A percentile compares a stretch with the other conserved stretches of the same genome.
Evolutionary conservation across 1,284 basidiomycete species (phyloP).

Genomic region (Coniferiporia weirii): DNA sequence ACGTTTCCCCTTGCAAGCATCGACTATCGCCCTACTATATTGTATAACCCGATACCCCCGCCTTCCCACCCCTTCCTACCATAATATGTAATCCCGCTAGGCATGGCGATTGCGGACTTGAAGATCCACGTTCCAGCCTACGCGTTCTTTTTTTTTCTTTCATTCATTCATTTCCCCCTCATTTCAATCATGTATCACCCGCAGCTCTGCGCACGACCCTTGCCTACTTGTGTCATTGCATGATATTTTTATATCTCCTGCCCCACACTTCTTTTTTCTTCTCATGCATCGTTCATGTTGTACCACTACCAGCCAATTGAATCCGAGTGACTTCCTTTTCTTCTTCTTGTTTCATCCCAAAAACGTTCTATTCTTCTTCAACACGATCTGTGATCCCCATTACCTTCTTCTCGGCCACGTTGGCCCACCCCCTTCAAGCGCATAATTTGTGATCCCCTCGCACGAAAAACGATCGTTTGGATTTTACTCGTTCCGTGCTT

Average conservation of each 20-base stretch:
- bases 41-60: background rate
- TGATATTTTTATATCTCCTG: background rate
- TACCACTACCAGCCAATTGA: conserved; percentile 1
- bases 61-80: background rate
- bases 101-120: background rate
- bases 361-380: background rate
- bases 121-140: background rate
- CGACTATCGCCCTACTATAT: background rate
- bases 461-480: background rate
- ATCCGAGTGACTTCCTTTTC: background rate
- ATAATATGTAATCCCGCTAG: background rate
- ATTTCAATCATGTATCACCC: background rate
- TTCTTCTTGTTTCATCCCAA: background rate
- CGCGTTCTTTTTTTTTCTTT: background rate
- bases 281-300: background rate
- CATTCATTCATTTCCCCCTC: background rate
- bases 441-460: background rate
- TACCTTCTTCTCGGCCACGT: background rate
- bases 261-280: background rate
- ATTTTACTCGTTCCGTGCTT: background rate
- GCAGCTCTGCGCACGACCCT: background rate
- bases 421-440: background rate
- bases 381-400: background rate
- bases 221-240: background rate
- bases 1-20: background rate